Evolutionary conservation across 208 protist genomes (phyloP), one percentile per base, ranked within the genome.

Genomic region (Trypanosomatidae sp.): DNA sequence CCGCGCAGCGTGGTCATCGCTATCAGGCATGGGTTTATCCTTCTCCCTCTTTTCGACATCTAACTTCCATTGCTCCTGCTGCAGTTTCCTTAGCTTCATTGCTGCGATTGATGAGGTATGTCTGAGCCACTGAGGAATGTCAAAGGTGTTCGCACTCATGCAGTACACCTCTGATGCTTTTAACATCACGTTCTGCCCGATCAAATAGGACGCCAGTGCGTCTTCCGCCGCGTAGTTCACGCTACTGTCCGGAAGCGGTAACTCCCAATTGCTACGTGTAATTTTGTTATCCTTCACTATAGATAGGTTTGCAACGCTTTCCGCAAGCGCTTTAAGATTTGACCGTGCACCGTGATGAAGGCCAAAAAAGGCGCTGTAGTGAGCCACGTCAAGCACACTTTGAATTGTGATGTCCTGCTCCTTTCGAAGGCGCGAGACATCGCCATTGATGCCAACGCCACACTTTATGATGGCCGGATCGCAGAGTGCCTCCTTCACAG

Each of bases 201-300:
- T 30, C 5, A 83, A 67, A 44, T 65, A 85, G 8, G 86, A 90
- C 5, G 83, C 83, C 22, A 91, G 62, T 15, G 87, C 87, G 62
- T 91, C 87, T 33, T 91, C 87, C 3, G 82, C 87, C 1, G 79
- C 77, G 66, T 91, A 91, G 43, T 73, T 59, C n/a, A 82, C 36
- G 60, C 85, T 74, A 8, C 3, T 36, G 6, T 66, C 17, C 28
- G 36, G 46, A 22, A 91, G 82, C 12, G 53, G 69, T n/a, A 80
- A 71, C 69, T 91, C 87, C 87, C 87, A 91, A 67, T 91, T 88
- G 77, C 81, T 89, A 15, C 80, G 62, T 13, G 82, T 84, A 10
- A 89, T 74, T 2, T 41, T 66, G 9, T 81, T 71, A 65, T 75
- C 41, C 74, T 87, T 88, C 53, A 80, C 72, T 44, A 89, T 89